Evolutionary conservation across 2,329 filamentous ascomycete genomes (phyloP).

Genomic region (Monosporascus sp.): DNA sequence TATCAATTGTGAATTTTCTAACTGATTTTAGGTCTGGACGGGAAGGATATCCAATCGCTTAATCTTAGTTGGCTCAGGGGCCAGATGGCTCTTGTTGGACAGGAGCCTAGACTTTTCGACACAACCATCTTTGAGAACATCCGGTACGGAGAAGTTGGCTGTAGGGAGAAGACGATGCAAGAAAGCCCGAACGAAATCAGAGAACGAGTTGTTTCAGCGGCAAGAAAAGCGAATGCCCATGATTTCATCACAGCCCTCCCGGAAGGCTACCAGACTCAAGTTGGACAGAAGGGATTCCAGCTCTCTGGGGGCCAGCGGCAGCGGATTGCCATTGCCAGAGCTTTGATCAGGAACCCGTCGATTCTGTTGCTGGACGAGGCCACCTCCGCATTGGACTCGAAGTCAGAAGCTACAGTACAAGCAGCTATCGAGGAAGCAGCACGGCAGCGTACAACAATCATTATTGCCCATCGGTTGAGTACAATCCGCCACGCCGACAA

Average conservation of each 20-base stretch:
- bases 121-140: slow-evolving; percentile 90
- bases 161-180: slow-evolving; percentile 79
- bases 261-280: slow-evolving; percentile 86
- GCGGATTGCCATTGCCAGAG: slow-evolving; percentile 88
- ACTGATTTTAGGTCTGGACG: slow-evolving; percentile 82
- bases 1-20: no score
- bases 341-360: slow-evolving; percentile 85
- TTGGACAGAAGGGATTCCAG: slow-evolving; percentile 91
- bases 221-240: slow-evolving; percentile 87
- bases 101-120: slow-evolving; percentile 87
- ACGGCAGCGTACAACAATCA: slow-evolving; percentile 85
- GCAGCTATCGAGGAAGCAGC: slow-evolving; percentile 84
- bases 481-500: slow-evolving; percentile 94
- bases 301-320: slow-evolving; percentile 95
- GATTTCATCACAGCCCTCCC: slow-evolving; percentile 81
- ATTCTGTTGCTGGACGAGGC: slow-evolving; percentile 92
- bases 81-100: slow-evolving; percentile 87
- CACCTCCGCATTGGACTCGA: slow-evolving; percentile 88
- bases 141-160: slow-evolving; percentile 83
- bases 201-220: slow-evolving; percentile 71
- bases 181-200: slow-evolving; percentile 59
- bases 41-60: slow-evolving; percentile 71
- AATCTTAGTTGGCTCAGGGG: slow-evolving; percentile 90
- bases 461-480: slow-evolving; percentile 90
- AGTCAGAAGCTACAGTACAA: slow-evolving; percentile 91